phyloP scores from a whole-genome alignment of 345 rosid genomes.

The Citrus reticulata region DNA sequence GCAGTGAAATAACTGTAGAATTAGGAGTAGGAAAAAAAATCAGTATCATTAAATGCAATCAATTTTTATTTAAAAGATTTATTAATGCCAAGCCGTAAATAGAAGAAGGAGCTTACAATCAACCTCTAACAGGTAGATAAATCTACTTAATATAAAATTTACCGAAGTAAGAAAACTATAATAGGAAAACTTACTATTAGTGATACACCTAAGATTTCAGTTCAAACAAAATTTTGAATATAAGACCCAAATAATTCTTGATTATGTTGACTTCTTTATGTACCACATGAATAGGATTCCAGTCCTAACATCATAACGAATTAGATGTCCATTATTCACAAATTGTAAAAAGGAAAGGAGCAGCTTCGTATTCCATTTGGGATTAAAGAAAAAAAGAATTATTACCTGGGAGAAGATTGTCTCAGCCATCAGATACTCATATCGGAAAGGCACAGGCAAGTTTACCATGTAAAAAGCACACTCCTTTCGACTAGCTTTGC shows the following conservation, averaged over 20 bases:
- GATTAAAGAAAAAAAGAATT: not conserved
- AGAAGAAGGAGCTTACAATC: too few species aligned
- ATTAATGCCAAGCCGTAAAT: too few species aligned
- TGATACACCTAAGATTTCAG: too few species aligned
- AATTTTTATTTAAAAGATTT: too few species aligned
- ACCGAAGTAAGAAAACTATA: too few species aligned
- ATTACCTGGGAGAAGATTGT: conserved; percentile 93
- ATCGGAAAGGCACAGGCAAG: conserved; percentile 94
- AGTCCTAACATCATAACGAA: not conserved
- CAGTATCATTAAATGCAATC: too few species aligned
- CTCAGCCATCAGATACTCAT: conserved; percentile 98
- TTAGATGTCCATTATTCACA: not conserved
- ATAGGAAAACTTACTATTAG: too few species aligned
- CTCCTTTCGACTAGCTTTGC: conserved; percentile 99
- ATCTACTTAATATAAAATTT: too few species aligned
- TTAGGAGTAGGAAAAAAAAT: not conserved
- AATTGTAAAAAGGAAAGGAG: not conserved
- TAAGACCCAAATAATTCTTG: too few species aligned
- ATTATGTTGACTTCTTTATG: not conserved
- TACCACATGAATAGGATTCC: not conserved
- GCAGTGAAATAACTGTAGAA: not conserved
- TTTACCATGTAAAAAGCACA: conserved; percentile 92
- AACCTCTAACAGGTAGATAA: too few species aligned
- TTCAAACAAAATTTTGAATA: too few species aligned
- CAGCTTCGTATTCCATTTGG: not conserved